Percentiles rank a stretch among this genome's conserved stretches.
These are phyloP conservation scores for Verticillium albo-atrum DNA, from an alignment of 2,329 filamentous ascomycete species.

Conservation along the genomic window DNA sequence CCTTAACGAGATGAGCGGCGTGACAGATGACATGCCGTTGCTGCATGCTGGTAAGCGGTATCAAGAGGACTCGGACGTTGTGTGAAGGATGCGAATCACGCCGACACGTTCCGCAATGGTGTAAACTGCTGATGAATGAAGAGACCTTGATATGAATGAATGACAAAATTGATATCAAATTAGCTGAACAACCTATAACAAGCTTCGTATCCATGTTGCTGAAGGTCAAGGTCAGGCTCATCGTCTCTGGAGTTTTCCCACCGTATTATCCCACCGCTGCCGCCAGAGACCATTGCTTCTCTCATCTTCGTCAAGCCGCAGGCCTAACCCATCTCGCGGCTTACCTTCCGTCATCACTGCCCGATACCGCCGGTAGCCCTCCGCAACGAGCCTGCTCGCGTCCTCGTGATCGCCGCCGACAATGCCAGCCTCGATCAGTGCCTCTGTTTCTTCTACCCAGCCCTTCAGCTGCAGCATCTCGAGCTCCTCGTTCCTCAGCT, in stretches of 20 bases:
- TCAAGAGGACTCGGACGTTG: neutral
- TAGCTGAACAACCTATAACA: too few species aligned
- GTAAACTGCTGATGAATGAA: too few species aligned
- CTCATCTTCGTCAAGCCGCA: neutral
- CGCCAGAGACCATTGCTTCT: neutral
- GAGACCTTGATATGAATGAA: neutral
- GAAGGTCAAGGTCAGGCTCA: neutral
- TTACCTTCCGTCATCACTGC: conserved; percentile 37
- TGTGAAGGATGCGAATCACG: too few species aligned
- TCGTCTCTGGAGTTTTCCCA: neutral
- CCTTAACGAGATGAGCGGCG: conserved; percentile 40
- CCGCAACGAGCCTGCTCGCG: conserved; percentile 36
- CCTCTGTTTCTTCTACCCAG: conserved; percentile 50
- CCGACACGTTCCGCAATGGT: neutral
- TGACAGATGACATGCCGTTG: conserved; percentile 36
- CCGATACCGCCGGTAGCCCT: conserved; percentile 38
- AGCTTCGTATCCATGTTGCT: too few species aligned
- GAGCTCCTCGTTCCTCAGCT: conserved; percentile 39
- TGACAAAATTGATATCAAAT: too few species aligned
- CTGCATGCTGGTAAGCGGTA: conserved; percentile 1
- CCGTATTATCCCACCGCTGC: neutral
- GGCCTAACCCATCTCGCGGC: conserved; percentile 19
- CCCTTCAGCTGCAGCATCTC: conserved; percentile 43
- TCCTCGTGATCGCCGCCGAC: conserved; percentile 36
- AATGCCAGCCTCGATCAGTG: conserved; percentile 34